Evolutionary conservation across 345 rosid species (phyloP), one percentile per base, ranked within the genome.

Genomic region (Raphanus sativus): DNA sequence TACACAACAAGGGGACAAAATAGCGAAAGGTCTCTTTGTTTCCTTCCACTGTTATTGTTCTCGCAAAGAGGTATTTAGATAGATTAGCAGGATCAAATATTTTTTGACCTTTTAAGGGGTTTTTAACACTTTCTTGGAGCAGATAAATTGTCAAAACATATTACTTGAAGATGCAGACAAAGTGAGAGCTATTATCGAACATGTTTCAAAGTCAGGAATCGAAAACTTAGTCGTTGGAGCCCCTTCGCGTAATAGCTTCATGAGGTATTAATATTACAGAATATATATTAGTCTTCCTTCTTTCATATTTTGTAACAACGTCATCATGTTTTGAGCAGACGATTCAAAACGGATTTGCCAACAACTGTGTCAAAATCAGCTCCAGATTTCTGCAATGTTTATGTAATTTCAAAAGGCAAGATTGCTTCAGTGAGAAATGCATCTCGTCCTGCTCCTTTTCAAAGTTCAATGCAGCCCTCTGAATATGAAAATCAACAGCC

Each of bases 361-460:
- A 86, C 83, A 81, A 40, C 77, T 56, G 86, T 89, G 9, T 79
- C 87, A 2, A 95, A 91, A 76, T 79, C 77, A 9, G 89, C 92
- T 67, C 96, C 97, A 1, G 99, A 91, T 75, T 95, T 95, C 81
- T 95, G 98, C 81, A 90, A 58, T 13, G 92, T 92, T 12, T 95
- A 85, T 77, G 88, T 90, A 62, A 84, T 92, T 75, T 84, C 92
- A 21, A 92, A 92, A 85, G 94, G 96, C 61, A 95, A 89, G 84
- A 67, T 91, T 6, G 83, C 94, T 69, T 85, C 98, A 0, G 73
- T 83, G 8, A 72, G 87, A 50, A 79, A 83, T 61, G 96, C 98
- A 25, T 74, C 91, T 74, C 96, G 88, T 81, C 64, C 87, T 10
- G 90, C 90, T 25, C 92, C 99, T 30, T 83, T 60, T 67, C 56